Percentiles rank a stretch among this genome's conserved stretches.
phyloP scores from a whole-genome alignment of 495 filamentous ascomycete genomes.

The Glutinoglossum americanum region DNA sequence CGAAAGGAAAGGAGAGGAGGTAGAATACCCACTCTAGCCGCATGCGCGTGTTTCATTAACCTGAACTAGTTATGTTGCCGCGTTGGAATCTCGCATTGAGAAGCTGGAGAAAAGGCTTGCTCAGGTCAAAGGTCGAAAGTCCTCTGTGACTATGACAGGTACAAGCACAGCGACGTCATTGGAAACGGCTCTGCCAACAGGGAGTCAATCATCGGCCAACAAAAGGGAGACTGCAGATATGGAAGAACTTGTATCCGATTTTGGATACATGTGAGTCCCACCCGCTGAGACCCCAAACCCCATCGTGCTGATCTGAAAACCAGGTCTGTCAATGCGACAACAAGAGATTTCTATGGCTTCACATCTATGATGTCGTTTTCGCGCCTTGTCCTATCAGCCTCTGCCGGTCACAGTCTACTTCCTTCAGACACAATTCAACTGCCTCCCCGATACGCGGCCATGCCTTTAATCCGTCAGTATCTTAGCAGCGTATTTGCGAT shows the following conservation, averaged over 20 bases:
- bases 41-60: not conserved
- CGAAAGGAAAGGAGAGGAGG: conserved; percentile 73
- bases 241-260: conserved; percentile 23
- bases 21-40: conserved; percentile 18
- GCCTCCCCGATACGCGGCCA: conserved; percentile 41
- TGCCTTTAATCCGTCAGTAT: conserved; percentile 54
- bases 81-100: conserved; percentile 70
- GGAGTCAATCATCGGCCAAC: conserved; percentile 20
- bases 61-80: conserved; percentile 52
- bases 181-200: conserved; percentile 7
- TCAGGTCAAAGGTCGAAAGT: conserved; percentile 36
- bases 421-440: conserved; percentile 31
- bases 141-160: conserved; percentile 23
- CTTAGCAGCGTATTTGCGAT: conserved; percentile 59
- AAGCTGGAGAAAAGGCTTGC: conserved; percentile 53
- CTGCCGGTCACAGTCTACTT: conserved; percentile 41
- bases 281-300: not conserved
- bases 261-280: conserved; percentile 19
- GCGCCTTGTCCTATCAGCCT: conserved; percentile 53
- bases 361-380: conserved; percentile 70
- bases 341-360: conserved; percentile 76
- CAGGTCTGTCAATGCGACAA: conserved; percentile 78
- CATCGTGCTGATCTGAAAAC: not conserved
- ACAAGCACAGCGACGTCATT: conserved; percentile 11
- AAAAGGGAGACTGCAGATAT: conserved; percentile 20